Base-by-base conservation (phyloP, 495 filamentous ascomycete species). In the Evansstolkia leycettana region DNA sequence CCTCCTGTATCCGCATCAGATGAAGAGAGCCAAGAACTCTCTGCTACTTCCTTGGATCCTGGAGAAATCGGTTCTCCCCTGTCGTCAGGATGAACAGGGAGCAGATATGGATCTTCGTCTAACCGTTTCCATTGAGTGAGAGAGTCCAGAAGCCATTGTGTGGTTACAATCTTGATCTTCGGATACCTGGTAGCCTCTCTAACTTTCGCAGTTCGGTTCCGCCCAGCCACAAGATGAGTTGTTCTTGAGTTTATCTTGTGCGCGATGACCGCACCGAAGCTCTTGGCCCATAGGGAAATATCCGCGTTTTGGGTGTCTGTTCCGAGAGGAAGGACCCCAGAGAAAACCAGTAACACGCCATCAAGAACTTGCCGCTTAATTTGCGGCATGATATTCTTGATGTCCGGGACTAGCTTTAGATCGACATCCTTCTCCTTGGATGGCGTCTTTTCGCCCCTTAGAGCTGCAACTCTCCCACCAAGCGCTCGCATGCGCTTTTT, bases 121-220 rank as follows among this genome's bases (percentile, higher is more conserved):
- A 84, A 60, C 34, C 69, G 77, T 33, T 64, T 62, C 88, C 89
- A 98, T 45, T 74, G 74, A 2, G 71, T 75, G 36, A 95, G 73
- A 20, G 73, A 86, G 38, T 87, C 81, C 18, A 78, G 63, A 19
- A 99, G 72, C 90, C 90, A 99, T 43, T 83, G 79, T 18, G 81
- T 80, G 40, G 75, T 81, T 34, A 99, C 89, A 33, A 99, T 88
- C 51, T 85, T 84, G 57, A 96, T 78, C 3, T 74, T 73, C 9
- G 75, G 72, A 13, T 75, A 74, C 16, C 76, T 70, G 10, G 72
- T 67, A 5, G 90, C 90, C 58, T 83, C 77, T 17, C 76, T 72
- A 28, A 95, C 82, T 56, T 98, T 98, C 24, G 78, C 73, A 6
- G 89, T 95, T n/a, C 89, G 75, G 34, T 84, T 82, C 13, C 81